These are phyloP conservation scores for Wallacemonas rigidus DNA, from an alignment of 208 protist species.

Conservation along the genomic window DNA sequence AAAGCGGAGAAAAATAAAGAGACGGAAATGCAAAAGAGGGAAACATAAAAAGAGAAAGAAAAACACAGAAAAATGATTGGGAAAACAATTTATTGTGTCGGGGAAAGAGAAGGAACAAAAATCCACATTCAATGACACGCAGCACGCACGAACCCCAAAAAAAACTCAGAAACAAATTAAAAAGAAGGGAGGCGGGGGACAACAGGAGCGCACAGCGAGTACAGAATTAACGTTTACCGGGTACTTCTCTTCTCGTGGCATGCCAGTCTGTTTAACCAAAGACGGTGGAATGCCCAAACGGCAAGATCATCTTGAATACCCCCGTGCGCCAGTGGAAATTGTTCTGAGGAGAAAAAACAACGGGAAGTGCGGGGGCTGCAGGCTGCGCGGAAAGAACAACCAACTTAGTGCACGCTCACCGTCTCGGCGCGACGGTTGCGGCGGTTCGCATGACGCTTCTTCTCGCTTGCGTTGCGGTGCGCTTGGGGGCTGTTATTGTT, in stretches of 20 bases:
- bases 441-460: conserved; percentile 10
- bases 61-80: neutral
- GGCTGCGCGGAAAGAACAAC: neutral
- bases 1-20: neutral
- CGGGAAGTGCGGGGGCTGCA: neutral
- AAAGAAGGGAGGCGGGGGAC: neutral
- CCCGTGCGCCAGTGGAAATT: neutral
- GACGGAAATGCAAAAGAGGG: neutral
- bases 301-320: neutral
- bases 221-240: neutral
- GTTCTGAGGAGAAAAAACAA: conserved; percentile 9
- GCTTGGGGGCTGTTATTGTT: conserved; percentile 10
- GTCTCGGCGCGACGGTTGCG: neutral
- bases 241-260: neutral
- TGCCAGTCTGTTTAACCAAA: neutral
- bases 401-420: neutral
- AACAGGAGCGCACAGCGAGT: neutral
- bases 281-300: neutral
- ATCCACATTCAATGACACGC: neutral
- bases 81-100: neutral
- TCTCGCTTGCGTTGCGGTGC: conserved; percentile 1
- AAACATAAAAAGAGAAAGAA: conserved; percentile 10
- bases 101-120: too few relatives aligned
- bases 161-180: conserved; percentile 6
- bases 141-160: neutral